A percentile compares a stretch with the other conserved stretches of the same genome.
These are phyloP conservation scores for Litsea cubeba DNA, from an alignment of 164 flowering plant genomes.

Conservation along the genomic window DNA sequence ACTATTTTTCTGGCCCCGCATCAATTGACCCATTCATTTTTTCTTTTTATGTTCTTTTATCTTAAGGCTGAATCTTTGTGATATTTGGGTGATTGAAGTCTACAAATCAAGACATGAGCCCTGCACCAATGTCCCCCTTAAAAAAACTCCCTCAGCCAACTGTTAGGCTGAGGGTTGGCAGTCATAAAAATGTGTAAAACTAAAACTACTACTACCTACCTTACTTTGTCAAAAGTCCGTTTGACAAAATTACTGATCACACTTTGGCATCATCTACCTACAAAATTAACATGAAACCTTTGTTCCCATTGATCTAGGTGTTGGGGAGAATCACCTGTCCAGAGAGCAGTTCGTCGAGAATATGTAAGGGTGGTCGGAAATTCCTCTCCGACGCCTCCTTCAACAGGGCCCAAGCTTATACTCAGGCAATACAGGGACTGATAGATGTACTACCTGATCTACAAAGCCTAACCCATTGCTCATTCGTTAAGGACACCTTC, in stretches of 20 bases:
- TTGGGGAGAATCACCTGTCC: slow-evolving; percentile 42
- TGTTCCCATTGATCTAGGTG: slow-evolving; percentile 23
- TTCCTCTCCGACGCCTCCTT: slow-evolving; percentile 29
- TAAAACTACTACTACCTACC: background rate
- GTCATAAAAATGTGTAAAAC: background rate
- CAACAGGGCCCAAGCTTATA: slow-evolving; percentile 36
- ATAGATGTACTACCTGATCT: slow-evolving; percentile 41
- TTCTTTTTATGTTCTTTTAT: no score
- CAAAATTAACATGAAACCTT: background rate
- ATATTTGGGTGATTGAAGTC: background rate
- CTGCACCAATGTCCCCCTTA: no score
- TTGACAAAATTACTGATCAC: background rate
- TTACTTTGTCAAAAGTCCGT: background rate
- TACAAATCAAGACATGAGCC: no score
- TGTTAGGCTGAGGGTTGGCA: background rate
- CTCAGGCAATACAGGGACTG: slow-evolving; percentile 30
- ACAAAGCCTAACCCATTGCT: slow-evolving; percentile 34
- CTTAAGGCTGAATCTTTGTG: background rate
- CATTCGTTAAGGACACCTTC: slow-evolving; percentile 29
- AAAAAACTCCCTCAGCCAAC: background rate
- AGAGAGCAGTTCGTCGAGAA: slow-evolving; percentile 3
- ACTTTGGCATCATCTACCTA: no score
- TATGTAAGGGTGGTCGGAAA: slow-evolving; percentile 28
- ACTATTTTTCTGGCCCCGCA: no score
- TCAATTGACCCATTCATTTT: no score